Conservation (phyloP, 352 stramenopile genomes). For the Phytopythium ostracodes region DNA sequence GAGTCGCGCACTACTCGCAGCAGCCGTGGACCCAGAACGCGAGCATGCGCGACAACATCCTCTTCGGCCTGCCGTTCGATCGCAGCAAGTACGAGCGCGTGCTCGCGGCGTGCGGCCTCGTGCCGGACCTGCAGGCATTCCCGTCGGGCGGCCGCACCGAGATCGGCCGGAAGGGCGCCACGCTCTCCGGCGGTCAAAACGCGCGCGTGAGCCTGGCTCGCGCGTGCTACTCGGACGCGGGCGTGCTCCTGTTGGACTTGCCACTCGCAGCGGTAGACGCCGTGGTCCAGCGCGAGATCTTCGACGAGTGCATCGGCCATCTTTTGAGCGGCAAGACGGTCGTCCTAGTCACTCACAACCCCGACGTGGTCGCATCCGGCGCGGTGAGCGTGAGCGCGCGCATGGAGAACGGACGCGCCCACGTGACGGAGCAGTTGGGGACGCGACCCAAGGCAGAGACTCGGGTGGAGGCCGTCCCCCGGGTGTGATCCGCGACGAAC, state of each 20-base stretch:
- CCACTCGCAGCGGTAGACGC: conserved; percentile 90
- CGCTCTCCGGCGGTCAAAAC: conserved; percentile 92
- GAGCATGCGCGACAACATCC: conserved; percentile 91
- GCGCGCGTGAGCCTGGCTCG: conserved; percentile 59
- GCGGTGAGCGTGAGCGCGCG: conserved; percentile 23
- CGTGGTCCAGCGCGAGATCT: conserved; percentile 90
- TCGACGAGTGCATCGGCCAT: conserved; percentile 33
- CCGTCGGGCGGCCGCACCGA: conserved; percentile 87
- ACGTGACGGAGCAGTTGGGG: background rate
- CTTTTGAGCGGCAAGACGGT: conserved; percentile 49
- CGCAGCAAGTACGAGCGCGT: conserved; percentile 35
- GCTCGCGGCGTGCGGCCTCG: conserved; percentile 73
- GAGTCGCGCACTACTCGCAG: conserved; percentile 61
- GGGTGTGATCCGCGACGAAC: no score
- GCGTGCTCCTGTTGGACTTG: conserved; percentile 89
- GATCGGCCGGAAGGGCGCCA: conserved; percentile 95
- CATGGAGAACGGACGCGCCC: conserved; percentile 24
- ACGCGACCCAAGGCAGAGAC: no score
- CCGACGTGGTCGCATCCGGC: conserved; percentile 48
- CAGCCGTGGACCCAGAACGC: conserved; percentile 91
- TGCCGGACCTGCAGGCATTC: conserved; percentile 83
- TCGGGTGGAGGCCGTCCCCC: no score
- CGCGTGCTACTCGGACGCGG: conserved; percentile 51
- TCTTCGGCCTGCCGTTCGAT: conserved; percentile 77
- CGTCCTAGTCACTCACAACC: conserved; percentile 88